Conservation (phyloP, 1,284 basidiomycete species). For the Waitea zeae region DNA sequence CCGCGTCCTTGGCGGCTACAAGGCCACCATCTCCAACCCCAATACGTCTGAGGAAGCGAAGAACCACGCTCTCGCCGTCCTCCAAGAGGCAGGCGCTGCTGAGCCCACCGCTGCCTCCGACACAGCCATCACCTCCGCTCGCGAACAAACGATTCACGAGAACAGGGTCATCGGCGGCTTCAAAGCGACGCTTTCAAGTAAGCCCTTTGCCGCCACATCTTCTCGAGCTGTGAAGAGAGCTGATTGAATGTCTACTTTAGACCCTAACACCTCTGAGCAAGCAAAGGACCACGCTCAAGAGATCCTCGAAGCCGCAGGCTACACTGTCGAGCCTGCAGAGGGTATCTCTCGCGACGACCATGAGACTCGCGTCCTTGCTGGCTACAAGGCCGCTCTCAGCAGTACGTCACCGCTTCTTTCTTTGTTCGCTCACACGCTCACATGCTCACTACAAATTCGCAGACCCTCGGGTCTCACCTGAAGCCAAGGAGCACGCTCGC, state of each 20-base stretch:
- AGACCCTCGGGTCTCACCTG: too few relatives aligned
- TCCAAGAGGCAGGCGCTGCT: too few relatives aligned
- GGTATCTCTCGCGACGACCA: constrained; percentile 20
- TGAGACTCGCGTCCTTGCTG: constrained; percentile 20
- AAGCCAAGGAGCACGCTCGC: too few relatives aligned
- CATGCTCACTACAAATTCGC: too few relatives aligned
- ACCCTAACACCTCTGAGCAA: constrained; percentile 2
- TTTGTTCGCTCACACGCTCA: too few relatives aligned
- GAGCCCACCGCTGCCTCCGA: too few relatives aligned
- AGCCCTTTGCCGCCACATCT: neutral
- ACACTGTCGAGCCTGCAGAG: neutral
- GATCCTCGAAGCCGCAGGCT: constrained; percentile 1
- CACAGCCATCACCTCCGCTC: too few relatives aligned
- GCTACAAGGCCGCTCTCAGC: constrained; percentile 29
- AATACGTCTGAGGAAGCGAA: constrained; percentile 23
- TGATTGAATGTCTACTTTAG: neutral
- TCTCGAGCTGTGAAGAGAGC: neutral
- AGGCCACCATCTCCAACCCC: constrained; percentile 19
- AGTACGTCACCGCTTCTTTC: too few relatives aligned
- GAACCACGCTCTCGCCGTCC: constrained; percentile 17
- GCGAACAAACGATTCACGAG: too few relatives aligned
- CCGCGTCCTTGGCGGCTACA: constrained; percentile 12
- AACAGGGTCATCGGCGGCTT: constrained; percentile 1
- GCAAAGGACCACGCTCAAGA: constrained; percentile 1
- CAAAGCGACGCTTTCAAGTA: constrained; percentile 1